Percentiles rank a stretch among this genome's conserved stretches.
Evolutionary conservation across 768 basidiomycete genomes (phyloP).

Genomic region (Leccinum uliginosum): DNA sequence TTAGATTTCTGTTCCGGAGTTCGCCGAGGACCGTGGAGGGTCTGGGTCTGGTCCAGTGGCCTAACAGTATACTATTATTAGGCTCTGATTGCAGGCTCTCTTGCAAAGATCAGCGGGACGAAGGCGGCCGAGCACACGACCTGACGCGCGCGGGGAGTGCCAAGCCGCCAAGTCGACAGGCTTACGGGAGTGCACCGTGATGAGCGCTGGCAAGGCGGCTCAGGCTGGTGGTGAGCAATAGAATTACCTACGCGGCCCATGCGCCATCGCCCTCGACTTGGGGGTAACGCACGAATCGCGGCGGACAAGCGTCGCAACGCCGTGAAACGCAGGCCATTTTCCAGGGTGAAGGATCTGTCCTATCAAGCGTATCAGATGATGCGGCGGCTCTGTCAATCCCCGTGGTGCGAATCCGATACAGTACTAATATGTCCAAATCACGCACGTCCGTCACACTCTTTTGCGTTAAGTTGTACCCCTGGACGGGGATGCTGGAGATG

Average conservation of each 20-base stretch:
- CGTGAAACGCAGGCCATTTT: constrained; percentile 20
- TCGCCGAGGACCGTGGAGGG: constrained; percentile 12
- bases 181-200: constrained; percentile 12
- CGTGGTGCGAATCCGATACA: constrained; percentile 11
- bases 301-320: constrained; percentile 12
- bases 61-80: constrained; percentile 15
- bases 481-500: not conserved
- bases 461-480: not conserved
- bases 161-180: constrained; percentile 7
- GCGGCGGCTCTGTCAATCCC: constrained; percentile 14
- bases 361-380: constrained; percentile 28
- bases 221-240: constrained; percentile 1
- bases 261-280: not conserved
- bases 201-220: constrained; percentile 9
- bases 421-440: not conserved
- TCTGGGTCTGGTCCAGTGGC: not conserved
- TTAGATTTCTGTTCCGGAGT: constrained; percentile 6
- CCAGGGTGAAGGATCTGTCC: constrained; percentile 10
- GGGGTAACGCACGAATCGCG: not conserved
- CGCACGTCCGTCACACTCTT: constrained; percentile 4
- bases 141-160: constrained; percentile 3
- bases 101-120: constrained; percentile 14
- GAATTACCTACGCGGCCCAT: not conserved
- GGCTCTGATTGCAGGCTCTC: constrained; percentile 10
- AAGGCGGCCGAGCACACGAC: constrained; percentile 4